Conservation (phyloP, 2,329 filamentous ascomycete genomes). For the Cladophialophora psammophila region DNA sequence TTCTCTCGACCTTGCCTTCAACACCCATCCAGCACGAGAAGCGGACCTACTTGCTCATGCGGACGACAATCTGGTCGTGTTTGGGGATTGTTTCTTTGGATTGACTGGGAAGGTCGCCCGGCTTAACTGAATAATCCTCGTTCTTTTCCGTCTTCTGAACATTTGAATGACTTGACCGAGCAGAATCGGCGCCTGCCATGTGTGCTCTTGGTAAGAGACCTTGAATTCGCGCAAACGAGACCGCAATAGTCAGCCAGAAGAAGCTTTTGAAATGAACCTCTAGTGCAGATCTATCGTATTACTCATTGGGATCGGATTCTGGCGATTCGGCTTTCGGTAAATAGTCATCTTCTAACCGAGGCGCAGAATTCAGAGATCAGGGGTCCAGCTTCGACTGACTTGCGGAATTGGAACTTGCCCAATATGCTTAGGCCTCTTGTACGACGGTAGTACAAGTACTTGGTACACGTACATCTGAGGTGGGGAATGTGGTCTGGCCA, state of each 20-base stretch:
- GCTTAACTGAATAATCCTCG: not conserved
- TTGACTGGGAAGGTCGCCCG: not conserved
- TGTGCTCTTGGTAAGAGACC: not conserved
- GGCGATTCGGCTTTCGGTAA: not conserved
- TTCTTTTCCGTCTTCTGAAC: not conserved
- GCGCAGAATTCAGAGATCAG: not conserved
- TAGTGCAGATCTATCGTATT: not conserved
- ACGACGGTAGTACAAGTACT: too few species aligned
- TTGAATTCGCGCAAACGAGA: not conserved
- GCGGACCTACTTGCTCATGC: constrained; percentile 13
- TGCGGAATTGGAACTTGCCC: not conserved
- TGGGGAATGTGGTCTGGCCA: not conserved
- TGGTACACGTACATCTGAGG: not conserved
- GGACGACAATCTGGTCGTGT: constrained; percentile 9
- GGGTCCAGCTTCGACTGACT: not conserved
- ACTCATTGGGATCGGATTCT: not conserved
- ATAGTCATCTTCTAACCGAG: constrained; percentile 3
- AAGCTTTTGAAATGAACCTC: not conserved
- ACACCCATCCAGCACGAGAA: not conserved
- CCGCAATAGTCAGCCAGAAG: not conserved
- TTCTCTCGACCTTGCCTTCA: not conserved
- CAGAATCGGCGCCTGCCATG: not conserved
- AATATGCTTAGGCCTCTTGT: not conserved
- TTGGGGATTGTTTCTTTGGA: not conserved
- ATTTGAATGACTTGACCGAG: not conserved